These are phyloP conservation scores for Coniosporium tulheliwenetii DNA, from an alignment of 2,329 filamentous ascomycete genomes.

Conservation along the genomic window DNA sequence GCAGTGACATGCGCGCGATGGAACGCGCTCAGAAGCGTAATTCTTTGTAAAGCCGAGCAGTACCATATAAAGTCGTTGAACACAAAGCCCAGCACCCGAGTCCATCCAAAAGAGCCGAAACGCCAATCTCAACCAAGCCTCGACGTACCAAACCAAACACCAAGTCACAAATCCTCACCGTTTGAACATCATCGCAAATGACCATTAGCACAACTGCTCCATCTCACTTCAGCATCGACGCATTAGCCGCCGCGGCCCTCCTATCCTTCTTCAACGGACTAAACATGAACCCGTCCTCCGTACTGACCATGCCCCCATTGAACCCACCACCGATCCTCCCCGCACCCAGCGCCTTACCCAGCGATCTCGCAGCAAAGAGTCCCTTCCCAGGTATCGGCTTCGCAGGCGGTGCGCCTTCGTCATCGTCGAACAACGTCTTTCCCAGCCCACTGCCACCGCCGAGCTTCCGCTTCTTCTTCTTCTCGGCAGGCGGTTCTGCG, in stretches of 20 bases:
- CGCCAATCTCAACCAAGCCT: too few relatives aligned
- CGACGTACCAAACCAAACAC: too few relatives aligned
- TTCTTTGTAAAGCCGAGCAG: too few relatives aligned
- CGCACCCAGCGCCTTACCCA: conserved; percentile 13
- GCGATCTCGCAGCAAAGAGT: conserved; percentile 4
- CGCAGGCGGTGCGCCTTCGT: conserved; percentile 15
- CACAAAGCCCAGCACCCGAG: too few relatives aligned
- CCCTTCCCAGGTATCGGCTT: conserved; percentile 12
- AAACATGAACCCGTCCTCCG: conserved; percentile 19
- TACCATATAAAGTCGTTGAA: too few relatives aligned
- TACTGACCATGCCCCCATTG: conserved; percentile 11
- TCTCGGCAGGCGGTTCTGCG: conserved; percentile 12
- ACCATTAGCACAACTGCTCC: too few relatives aligned
- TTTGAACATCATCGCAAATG: too few relatives aligned
- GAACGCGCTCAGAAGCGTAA: too few relatives aligned
- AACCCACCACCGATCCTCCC: conserved; percentile 9
- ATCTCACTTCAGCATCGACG: neutral
- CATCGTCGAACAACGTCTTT: conserved; percentile 22
- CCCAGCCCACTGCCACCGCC: conserved; percentile 13
- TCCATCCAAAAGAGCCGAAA: too few relatives aligned
- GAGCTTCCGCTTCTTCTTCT: conserved; percentile 15
- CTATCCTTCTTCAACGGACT: conserved; percentile 18
- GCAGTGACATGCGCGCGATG: too few relatives aligned
- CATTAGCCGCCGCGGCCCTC: conserved; percentile 8
- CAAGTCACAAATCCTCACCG: too few relatives aligned